These are phyloP conservation scores for Colletotrichum aenigma DNA, from an alignment of 2,329 filamentous ascomycete species.

Conservation along the genomic window DNA sequence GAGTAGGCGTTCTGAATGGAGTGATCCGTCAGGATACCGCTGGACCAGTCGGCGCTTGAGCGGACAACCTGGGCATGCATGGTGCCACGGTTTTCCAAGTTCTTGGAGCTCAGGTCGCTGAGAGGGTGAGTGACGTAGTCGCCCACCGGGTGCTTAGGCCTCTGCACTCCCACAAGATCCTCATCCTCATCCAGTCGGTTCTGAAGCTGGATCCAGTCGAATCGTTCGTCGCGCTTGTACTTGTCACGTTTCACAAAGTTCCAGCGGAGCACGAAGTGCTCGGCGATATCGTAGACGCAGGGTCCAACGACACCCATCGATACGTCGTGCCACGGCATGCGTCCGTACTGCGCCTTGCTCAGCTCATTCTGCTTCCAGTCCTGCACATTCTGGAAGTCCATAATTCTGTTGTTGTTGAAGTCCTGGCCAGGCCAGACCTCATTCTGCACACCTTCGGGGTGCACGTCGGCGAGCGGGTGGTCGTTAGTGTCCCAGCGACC, in stretches of 20 bases:
- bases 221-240: slow-evolving; percentile 86
- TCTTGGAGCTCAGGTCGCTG: slow-evolving; percentile 70
- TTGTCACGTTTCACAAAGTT: slow-evolving; percentile 98
- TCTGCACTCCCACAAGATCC: slow-evolving; percentile 85
- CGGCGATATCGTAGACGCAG: slow-evolving; percentile 90
- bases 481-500: slow-evolving; percentile 91
- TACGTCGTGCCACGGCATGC: slow-evolving; percentile 99
- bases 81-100: slow-evolving; percentile 68
- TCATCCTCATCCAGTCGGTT: slow-evolving; percentile 80
- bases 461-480: slow-evolving; percentile 84
- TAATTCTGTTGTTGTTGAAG: slow-evolving; percentile 96
- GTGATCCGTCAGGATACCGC: slow-evolving; percentile 82
- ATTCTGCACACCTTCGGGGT: slow-evolving; percentile 79
- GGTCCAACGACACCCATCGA: slow-evolving; percentile 90
- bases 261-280: slow-evolving; percentile 94
- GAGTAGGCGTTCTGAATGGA: slow-evolving; percentile 88
- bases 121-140: slow-evolving; percentile 85
- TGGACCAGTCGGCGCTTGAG: slow-evolving; percentile 92
- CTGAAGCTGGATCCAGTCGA: slow-evolving; percentile 84
- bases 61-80: slow-evolving; percentile 86
- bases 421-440: slow-evolving; percentile 96
- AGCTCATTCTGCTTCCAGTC: slow-evolving; percentile 95
- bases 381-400: slow-evolving; percentile 91
- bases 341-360: slow-evolving; percentile 86
- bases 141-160: slow-evolving; percentile 87